Conservation (phyloP, 768 basidiomycete genomes). For the Suillus occidentalis region DNA sequence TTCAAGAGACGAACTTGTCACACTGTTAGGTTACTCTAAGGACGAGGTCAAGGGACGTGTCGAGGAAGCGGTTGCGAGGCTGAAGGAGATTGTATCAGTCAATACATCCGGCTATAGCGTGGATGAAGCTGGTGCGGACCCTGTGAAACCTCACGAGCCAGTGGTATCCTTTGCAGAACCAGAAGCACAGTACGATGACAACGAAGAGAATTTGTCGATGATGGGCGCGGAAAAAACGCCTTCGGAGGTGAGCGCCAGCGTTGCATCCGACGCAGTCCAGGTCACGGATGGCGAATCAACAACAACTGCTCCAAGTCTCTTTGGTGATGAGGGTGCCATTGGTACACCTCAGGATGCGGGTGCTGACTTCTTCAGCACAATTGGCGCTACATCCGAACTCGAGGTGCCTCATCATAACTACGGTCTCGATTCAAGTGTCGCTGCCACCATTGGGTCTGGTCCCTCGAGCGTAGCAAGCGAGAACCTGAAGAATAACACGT, state of each 20-base stretch:
- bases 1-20: conserved; percentile 87
- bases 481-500: conserved; percentile 72
- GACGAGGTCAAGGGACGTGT: conserved; percentile 78
- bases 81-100: conserved; percentile 47
- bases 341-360: conserved; percentile 69
- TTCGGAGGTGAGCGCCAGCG: conserved; percentile 70
- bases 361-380: conserved; percentile 88
- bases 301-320: conserved; percentile 84
- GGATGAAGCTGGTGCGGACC: conserved; percentile 43
- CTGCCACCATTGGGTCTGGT: conserved; percentile 91
- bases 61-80: conserved; percentile 74
- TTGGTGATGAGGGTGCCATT: conserved; percentile 70
- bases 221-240: conserved; percentile 37
- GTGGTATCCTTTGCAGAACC: conserved; percentile 87
- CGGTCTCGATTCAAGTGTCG: conserved; percentile 84
- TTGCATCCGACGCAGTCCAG: conserved; percentile 62
- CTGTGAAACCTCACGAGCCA: conserved; percentile 59
- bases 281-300: conserved; percentile 73
- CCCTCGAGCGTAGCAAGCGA: conserved; percentile 82
- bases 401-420: conserved; percentile 79
- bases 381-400: conserved; percentile 57
- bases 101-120: conserved; percentile 28
- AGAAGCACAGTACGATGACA: conserved; percentile 40
- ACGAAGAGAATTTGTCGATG: conserved; percentile 29
- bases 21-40: conserved; percentile 90